Evolutionary conservation across 148 eudicot species (phyloP), one percentile per base, ranked within the genome.

Genomic region (Fagopyrum esculentum): DNA sequence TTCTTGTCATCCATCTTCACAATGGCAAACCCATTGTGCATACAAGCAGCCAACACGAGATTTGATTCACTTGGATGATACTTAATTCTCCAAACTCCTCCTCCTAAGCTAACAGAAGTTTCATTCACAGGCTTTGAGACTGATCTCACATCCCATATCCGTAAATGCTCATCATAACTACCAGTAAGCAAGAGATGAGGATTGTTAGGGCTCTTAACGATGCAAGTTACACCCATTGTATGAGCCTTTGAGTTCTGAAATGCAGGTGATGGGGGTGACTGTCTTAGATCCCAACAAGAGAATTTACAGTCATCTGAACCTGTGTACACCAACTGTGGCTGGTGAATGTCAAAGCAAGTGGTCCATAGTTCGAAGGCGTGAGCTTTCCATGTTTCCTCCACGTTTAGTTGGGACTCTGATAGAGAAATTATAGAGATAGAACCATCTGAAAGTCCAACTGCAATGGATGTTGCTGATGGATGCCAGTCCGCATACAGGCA

Each of bases 21-120:
- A 74, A 95, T 75, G 45, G 96, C 86, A 82, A 95, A 90, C 16
- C 98, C 98, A 72, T 90, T 95, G 75, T 95, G 97, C 98, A 95
- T 95, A 78, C 97, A 95, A 45, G 97, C 97, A 2, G 97, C 85
- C 84, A 95, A 85, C 12, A 92, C 84, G 0, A 90, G 51, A 46
- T 80, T 87, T 29, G 80, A 82, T 43, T 84, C 74, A 75, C 22
- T 78, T 50, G 97, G 97, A 72, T 92, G 96, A 70, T 85, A 84
- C 87, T 92, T 95, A 47, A 95, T 86, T 84, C 98, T 92, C 98
- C 97, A 95, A 81, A 95, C 98, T 17, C 98, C 98, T 4, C 98
- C 97, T 2, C 98, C 97, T 22, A 92, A 76, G 77, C 82, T 69
- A 47, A 90, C 75, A 6, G 91, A 87, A 57, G 91, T 80, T 78